Evolutionary conservation across 2,329 filamentous ascomycete genomes (phyloP).

Genomic region (Orbilia brochopaga): DNA sequence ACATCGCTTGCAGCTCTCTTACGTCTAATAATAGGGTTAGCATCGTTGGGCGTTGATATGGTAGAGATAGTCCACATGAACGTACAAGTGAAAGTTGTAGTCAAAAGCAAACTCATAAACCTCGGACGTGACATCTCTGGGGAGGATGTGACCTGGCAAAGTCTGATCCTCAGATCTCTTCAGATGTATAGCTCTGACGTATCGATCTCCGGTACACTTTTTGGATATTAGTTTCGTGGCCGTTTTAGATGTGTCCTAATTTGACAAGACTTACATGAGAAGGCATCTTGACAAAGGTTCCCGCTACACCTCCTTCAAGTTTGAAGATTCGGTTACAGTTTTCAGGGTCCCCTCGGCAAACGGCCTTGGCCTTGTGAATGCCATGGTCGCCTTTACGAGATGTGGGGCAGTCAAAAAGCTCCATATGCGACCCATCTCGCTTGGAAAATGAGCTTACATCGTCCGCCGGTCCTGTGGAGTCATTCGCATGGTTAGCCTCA

Average conservation of each 20-base stretch:
- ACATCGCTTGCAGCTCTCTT: constrained; percentile 35
- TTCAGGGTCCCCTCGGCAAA: constrained; percentile 39
- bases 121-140: constrained; percentile 32
- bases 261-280: constrained; percentile 30
- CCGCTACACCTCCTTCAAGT: constrained; percentile 36
- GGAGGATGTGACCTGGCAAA: constrained; percentile 22
- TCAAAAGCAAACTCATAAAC: constrained; percentile 40
- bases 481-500: constrained; percentile 24
- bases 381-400: constrained; percentile 30
- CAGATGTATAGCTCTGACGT: constrained; percentile 34
- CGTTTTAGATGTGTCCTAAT: neutral
- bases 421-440: constrained; percentile 61
- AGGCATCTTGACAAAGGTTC: constrained; percentile 39
- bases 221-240: constrained; percentile 17
- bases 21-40: constrained; percentile 23
- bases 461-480: constrained; percentile 55
- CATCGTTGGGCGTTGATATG: neutral
- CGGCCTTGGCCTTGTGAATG: constrained; percentile 35
- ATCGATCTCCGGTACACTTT: constrained; percentile 33
- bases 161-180: constrained; percentile 34
- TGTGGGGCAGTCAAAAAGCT: constrained; percentile 58
- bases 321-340: constrained; percentile 38
- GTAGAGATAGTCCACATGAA: constrained; percentile 15
- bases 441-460: constrained; percentile 58
- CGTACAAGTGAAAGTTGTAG: constrained; percentile 33